Evolutionary conservation across 257 asterid genomes (phyloP).

Genomic region (Henckelia pumila): DNA sequence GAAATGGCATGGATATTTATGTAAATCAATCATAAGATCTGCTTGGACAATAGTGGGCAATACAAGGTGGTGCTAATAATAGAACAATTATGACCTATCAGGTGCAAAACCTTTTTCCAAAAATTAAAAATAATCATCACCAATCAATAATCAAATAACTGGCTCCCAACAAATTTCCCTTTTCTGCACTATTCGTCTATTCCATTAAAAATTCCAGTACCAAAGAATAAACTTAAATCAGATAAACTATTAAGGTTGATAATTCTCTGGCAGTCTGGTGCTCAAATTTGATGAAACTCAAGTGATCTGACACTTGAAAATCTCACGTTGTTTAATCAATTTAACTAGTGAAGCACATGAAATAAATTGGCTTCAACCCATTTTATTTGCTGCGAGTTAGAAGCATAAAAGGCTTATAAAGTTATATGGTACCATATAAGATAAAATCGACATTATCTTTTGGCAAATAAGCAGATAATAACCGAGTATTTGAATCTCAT

Average conservation of each 20-base stretch:
- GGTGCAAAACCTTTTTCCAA: not conserved
- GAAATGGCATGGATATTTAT: not conserved
- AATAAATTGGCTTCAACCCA: too few species aligned
- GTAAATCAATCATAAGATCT: not conserved
- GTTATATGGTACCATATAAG: too few species aligned
- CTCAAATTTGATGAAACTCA: not conserved
- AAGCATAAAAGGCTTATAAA: too few species aligned
- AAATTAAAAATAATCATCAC: not conserved
- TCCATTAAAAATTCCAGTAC: conserved; percentile 10
- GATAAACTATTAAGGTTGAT: not conserved
- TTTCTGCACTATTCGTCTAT: not conserved
- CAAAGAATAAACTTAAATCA: not conserved
- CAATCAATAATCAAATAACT: not conserved
- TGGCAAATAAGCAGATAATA: too few species aligned
- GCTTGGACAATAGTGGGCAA: conserved; percentile 2
- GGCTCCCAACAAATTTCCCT: not conserved
- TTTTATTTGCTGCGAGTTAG: too few species aligned
- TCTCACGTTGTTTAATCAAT: too few species aligned
- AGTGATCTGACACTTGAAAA: too few species aligned
- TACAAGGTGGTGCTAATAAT: not conserved
- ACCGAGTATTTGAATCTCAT: too few species aligned
- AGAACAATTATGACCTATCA: not conserved
- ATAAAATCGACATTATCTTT: too few species aligned
- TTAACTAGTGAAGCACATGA: too few species aligned
- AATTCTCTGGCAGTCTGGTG: not conserved